Percentiles rank a stretch among this genome's conserved stretches.
Conservation (phyloP, 495 filamentous ascomycete genomes). For the Talaromyces trachyspermus region DNA sequence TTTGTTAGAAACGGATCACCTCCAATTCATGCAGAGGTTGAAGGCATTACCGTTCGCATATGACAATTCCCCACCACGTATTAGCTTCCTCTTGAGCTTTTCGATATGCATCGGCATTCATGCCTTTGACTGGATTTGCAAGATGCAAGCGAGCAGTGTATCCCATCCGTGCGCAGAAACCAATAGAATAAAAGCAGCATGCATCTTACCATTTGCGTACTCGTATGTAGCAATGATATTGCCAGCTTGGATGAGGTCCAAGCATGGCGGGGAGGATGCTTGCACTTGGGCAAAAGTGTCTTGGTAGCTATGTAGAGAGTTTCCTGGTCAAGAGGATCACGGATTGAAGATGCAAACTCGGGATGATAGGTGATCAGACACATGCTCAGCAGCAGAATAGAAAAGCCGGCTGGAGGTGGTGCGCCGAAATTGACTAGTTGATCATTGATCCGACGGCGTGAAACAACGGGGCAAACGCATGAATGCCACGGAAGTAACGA, state of each 20-base stretch:
- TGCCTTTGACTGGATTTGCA: background rate
- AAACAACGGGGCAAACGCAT: constrained; percentile 31
- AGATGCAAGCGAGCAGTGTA: constrained; percentile 19
- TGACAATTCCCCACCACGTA: constrained; percentile 29
- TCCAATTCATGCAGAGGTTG: background rate
- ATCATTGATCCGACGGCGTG: constrained; percentile 21
- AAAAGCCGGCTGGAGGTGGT: constrained; percentile 18
- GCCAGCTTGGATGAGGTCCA: constrained; percentile 29
- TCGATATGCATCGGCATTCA: constrained; percentile 2
- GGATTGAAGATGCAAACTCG: background rate
- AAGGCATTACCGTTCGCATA: constrained; percentile 17
- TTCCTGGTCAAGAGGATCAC: constrained; percentile 11
- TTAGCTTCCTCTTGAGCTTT: constrained; percentile 21
- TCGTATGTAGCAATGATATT: constrained; percentile 23
- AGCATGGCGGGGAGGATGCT: constrained; percentile 17
- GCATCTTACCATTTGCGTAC: constrained; percentile 19
- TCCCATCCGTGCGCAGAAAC: constrained; percentile 23
- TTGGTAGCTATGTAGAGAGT: constrained; percentile 27
- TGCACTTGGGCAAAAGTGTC: constrained; percentile 29
- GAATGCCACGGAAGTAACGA: constrained; percentile 30
- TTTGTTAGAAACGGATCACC: background rate
- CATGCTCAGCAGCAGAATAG: constrained; percentile 27
- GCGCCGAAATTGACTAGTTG: constrained; percentile 14
- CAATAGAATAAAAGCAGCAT: constrained; percentile 25
- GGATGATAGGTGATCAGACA: constrained; percentile 21